Conservation (phyloP, 2,329 filamentous ascomycete species). For the Alternaria infectoria region DNA sequence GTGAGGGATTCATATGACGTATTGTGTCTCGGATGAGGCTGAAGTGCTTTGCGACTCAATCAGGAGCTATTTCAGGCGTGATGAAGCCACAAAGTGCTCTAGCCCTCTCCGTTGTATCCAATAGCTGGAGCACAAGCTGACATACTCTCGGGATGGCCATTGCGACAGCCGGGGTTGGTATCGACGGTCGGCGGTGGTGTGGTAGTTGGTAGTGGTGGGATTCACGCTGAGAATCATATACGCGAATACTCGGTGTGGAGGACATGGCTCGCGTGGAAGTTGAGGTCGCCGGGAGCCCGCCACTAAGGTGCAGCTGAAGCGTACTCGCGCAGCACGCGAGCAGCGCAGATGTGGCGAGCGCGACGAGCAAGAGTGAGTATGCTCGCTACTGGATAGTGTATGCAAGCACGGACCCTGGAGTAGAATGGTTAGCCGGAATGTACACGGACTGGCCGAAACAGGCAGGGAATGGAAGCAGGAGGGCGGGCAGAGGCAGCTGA, state of each 20-base stretch:
- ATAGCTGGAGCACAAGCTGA: conserved; percentile 6
- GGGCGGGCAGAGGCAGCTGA: conserved; percentile 8
- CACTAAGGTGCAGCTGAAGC: conserved; percentile 45
- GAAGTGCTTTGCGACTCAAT: background rate
- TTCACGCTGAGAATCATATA: conserved; percentile 53
- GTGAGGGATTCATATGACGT: background rate
- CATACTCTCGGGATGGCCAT: conserved; percentile 66
- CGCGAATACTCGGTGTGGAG: conserved; percentile 50
- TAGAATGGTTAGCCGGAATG: conserved; percentile 10
- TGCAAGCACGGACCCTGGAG: conserved; percentile 25
- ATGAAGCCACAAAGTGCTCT: background rate
- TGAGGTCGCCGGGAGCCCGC: conserved; percentile 35
- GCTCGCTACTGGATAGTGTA: conserved; percentile 25
- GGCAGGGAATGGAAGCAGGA: conserved; percentile 20
- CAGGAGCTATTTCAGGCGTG: background rate
- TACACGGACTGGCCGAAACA: conserved; percentile 30
- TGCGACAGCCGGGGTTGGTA: conserved; percentile 52
- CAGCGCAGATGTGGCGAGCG: conserved; percentile 39
- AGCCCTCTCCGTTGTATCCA: background rate
- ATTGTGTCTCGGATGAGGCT: background rate
- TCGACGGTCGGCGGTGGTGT: conserved; percentile 44
- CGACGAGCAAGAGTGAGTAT: conserved; percentile 17
- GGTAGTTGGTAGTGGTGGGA: conserved; percentile 45
- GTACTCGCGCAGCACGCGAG: conserved; percentile 29
- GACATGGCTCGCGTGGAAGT: conserved; percentile 37